Percentiles rank a stretch among this genome's conserved stretches.
phyloP scores from a whole-genome alignment of 2,329 filamentous ascomycete genomes.

The Penicillium sp. region DNA sequence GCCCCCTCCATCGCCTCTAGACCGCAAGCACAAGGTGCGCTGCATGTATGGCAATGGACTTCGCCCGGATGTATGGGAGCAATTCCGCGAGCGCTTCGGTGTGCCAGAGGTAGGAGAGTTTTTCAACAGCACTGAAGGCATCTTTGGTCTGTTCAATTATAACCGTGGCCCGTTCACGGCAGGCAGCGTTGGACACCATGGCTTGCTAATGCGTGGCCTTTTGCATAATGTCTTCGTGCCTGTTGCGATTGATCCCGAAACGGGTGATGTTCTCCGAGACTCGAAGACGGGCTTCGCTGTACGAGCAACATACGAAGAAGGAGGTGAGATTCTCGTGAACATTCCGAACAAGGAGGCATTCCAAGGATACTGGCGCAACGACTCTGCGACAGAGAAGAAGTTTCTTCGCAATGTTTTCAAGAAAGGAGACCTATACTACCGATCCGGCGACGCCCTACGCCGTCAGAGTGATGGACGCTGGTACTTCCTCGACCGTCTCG shows the following conservation, averaged over 20 bases:
- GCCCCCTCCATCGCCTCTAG: conserved; percentile 56
- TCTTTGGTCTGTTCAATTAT: conserved; percentile 65
- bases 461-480: conserved; percentile 65
- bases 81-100: conserved; percentile 58
- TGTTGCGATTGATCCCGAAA: conserved; percentile 69
- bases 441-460: conserved; percentile 68
- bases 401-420: conserved; percentile 66
- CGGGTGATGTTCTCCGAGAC: conserved; percentile 68
- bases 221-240: conserved; percentile 63
- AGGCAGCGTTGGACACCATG: conserved; percentile 72
- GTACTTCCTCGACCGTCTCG: conserved; percentile 71
- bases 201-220: conserved; percentile 59
- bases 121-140: conserved; percentile 76
- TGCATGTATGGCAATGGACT: conserved; percentile 55
- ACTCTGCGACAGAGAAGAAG: conserved; percentile 68
- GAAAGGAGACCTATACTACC: conserved; percentile 70
- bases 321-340: conserved; percentile 75
- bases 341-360: conserved; percentile 63
- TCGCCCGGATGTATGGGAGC: conserved; percentile 54
- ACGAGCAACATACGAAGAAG: conserved; percentile 65
- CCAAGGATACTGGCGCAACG: conserved; percentile 71
- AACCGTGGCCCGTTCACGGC: conserved; percentile 65
- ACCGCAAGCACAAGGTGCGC: conserved; percentile 51
- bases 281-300: conserved; percentile 68
- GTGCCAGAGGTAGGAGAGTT: conserved; percentile 67